Evolutionary conservation across 768 basidiomycete species (phyloP), one percentile per base, ranked within the genome.

Genomic region (Suillus brevipes): DNA sequence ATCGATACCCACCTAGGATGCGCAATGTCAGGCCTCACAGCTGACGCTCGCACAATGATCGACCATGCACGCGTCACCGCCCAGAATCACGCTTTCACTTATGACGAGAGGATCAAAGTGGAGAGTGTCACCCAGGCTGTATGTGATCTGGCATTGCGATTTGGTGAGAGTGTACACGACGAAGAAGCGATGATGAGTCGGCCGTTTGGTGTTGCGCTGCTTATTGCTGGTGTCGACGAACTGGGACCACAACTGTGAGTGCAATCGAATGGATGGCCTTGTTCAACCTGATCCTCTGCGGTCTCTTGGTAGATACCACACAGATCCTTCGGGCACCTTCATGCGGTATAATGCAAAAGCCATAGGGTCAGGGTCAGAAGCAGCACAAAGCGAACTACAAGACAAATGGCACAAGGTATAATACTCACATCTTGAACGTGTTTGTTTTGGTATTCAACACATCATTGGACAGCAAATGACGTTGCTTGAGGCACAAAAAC

Each of bases 181-280:
- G 97, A 97, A 78, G 97, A 97, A 75, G 97, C 96, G 5, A 90
- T 97, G 90, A 99, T 99, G 97, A 97, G 95, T 79, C 84, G 97
- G 71, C 97, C 97, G 61, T 99, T 99, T 80, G 97, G 97, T 71
- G 97, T 99, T 38, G 97, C 97, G 7, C 81, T 99, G 68, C 80
- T 99, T 71, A 96, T 99, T 79, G 97, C 95, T n/a, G 97, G 97
- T 25, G 86, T 95, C 67, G 97, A 99, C 74, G 95, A 99, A 78
- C 81, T 90, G 60, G 97, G 97, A 9, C 97, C 97, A 45, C 97
- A 99, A 79, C 78, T 99, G 95, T 97, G 73, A 72, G 92, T 82
- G 18, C 2, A 62, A 53, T 38, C 31, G 34, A 47, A n/a, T 56
- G 8, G 25, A 57, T 45, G 37, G 12, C 42, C 38, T 45, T 63